These are phyloP conservation scores for Murraya paniculata DNA, from an alignment of 345 rosid genomes.

Conservation along the genomic window DNA sequence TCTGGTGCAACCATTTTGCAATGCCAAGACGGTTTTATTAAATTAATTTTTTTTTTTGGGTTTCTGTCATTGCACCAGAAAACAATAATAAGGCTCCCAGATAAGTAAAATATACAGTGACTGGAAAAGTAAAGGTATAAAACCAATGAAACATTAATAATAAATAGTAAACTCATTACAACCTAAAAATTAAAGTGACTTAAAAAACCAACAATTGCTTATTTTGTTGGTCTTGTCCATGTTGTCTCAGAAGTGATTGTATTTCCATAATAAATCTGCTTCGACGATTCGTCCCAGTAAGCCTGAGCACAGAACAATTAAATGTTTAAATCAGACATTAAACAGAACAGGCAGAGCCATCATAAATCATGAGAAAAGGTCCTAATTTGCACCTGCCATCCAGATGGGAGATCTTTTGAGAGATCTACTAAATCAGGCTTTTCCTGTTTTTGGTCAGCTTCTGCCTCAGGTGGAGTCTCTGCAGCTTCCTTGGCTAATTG, in stretches of 20 bases:
- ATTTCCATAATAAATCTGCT: slow-evolving; percentile 65
- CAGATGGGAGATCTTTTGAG: slow-evolving; percentile 60
- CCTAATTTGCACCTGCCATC: slow-evolving; percentile 70
- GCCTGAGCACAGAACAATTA: slow-evolving; percentile 30
- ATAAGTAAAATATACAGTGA: not conserved
- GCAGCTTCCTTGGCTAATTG: slow-evolving; percentile 48
- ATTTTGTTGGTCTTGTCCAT: slow-evolving; percentile 56
- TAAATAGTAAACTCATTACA: not conserved
- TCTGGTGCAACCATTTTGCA: not conserved
- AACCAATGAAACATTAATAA: no score
- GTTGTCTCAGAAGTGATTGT: slow-evolving; percentile 52
- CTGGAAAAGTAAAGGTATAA: no score
- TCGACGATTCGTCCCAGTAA: slow-evolving; percentile 57
- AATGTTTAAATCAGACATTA: not conserved
- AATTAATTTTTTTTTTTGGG: no score
- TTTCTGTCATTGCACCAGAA: no score
- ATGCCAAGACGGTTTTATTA: no score
- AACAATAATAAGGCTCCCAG: not conserved
- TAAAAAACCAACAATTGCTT: not conserved
- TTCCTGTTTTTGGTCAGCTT: slow-evolving; percentile 23
- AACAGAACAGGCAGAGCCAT: not conserved
- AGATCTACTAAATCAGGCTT: slow-evolving; percentile 54
- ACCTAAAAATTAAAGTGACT: not conserved
- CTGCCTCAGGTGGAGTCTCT: slow-evolving; percentile 24
- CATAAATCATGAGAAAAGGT: not conserved